These are phyloP conservation scores for Scheffersomyces cryptocercus DNA, from an alignment of 1,139 yeast species.

Conservation along the genomic window DNA sequence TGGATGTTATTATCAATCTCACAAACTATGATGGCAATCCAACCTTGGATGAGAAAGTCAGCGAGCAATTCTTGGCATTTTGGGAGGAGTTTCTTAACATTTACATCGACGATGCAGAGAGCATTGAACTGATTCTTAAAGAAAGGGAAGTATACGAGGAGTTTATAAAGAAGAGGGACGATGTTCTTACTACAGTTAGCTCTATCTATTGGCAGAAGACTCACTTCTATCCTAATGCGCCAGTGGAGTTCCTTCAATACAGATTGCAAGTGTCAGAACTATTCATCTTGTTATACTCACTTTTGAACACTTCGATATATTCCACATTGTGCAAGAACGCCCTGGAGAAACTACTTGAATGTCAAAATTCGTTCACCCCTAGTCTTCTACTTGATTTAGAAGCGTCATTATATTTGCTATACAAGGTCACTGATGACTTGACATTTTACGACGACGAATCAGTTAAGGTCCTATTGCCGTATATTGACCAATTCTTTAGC, in stretches of 20 bases:
- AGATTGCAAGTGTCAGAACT: slow-evolving; percentile 76
- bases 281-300: slow-evolving; percentile 66
- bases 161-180: slow-evolving; percentile 32
- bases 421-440: slow-evolving; percentile 52
- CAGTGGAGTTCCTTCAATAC: slow-evolving; percentile 61
- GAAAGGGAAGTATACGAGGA: slow-evolving; percentile 13
- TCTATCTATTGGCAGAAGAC: slow-evolving; percentile 64
- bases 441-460: slow-evolving; percentile 43
- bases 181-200: slow-evolving; percentile 47
- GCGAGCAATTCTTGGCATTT: slow-evolving; percentile 69
- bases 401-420: slow-evolving; percentile 65
- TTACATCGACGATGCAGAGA: slow-evolving; percentile 55
- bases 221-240: slow-evolving; percentile 30
- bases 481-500: slow-evolving; percentile 26
- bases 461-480: slow-evolving; percentile 24
- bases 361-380: slow-evolving; percentile 1
- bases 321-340: slow-evolving; percentile 9
- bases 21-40: slow-evolving; percentile 65
- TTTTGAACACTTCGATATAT: slow-evolving; percentile 59
- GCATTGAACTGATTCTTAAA: slow-evolving; percentile 32
- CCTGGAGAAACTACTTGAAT: slow-evolving; percentile 2
- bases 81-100: slow-evolving; percentile 79
- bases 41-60: slow-evolving; percentile 64
- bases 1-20: slow-evolving; percentile 54
- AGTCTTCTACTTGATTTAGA: slow-evolving; percentile 49